Evolutionary conservation across 1,284 basidiomycete species (phyloP).

Genomic region (Sporisorium reilianum): DNA sequence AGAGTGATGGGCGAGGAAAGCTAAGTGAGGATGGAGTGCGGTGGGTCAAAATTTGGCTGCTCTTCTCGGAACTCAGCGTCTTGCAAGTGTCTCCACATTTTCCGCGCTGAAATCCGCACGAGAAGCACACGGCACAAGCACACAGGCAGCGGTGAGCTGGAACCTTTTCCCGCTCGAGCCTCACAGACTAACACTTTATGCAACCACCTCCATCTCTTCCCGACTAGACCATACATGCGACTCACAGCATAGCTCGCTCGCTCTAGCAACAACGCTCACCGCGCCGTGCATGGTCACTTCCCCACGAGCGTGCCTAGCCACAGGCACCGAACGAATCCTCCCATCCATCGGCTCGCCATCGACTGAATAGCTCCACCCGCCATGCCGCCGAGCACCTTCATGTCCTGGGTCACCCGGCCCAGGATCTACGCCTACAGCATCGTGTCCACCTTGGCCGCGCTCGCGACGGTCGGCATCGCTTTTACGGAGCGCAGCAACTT

Average conservation of each 20-base stretch:
- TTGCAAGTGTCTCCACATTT: conserved; percentile 21
- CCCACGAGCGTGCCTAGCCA: conserved; percentile 8
- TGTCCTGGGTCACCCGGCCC: conserved; percentile 42
- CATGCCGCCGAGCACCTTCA: conserved; percentile 31
- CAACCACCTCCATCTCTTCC: neutral
- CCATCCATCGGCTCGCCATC: neutral
- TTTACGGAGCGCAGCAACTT: conserved; percentile 89
- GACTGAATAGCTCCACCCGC: neutral
- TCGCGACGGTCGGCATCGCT: conserved; percentile 74
- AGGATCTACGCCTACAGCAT: conserved; percentile 56
- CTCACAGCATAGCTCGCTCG: neutral
- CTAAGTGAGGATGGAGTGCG: neutral
- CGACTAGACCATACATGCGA: neutral
- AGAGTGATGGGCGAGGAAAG: neutral
- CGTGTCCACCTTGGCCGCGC: conserved; percentile 47
- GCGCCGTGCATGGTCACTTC: conserved; percentile 16
- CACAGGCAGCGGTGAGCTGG: conserved; percentile 29
- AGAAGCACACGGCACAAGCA: conserved; percentile 9
- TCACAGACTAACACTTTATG: conserved; percentile 31
- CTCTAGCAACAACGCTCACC: neutral
- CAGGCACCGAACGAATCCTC: conserved; percentile 18
- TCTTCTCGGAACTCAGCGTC: conserved; percentile 25
- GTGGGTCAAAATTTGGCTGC: conserved; percentile 12
- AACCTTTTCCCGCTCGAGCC: conserved; percentile 9
- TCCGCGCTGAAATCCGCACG: conserved; percentile 24